Evolutionary conservation across 106 monocot species (phyloP).

Genomic region (Dendrobium catenatum): DNA sequence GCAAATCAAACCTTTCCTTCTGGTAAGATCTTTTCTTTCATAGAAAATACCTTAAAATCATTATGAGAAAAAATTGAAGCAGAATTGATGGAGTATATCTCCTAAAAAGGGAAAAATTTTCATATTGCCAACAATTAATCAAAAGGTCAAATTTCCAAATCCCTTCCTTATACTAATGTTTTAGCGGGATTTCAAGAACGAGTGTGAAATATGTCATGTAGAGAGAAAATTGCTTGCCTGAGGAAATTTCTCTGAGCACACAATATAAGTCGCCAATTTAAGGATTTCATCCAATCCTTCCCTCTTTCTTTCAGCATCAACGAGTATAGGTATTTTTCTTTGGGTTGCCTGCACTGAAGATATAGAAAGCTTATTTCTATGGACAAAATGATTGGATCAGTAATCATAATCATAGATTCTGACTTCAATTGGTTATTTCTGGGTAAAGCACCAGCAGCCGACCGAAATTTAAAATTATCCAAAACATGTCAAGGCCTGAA

Average conservation of each 20-base stretch:
- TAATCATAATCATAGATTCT: not conserved
- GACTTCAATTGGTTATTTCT: not conserved
- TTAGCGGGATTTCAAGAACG: not conserved
- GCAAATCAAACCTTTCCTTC: not conserved
- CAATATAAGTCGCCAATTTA: constrained; percentile 65
- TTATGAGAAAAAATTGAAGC: not conserved
- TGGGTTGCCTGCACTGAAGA: constrained; percentile 71
- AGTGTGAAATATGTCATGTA: not conserved
- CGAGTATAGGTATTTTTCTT: constrained; percentile 78
- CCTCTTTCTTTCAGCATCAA: constrained; percentile 84
- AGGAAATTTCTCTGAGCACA: constrained; percentile 90
- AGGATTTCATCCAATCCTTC: constrained; percentile 84
- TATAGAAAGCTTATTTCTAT: constrained; percentile 16
- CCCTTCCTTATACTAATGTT: not conserved
- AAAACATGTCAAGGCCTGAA: not conserved
- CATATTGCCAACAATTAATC: not conserved
- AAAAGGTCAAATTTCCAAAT: not conserved
- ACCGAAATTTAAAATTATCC: not conserved
- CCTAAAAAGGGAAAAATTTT: not conserved
- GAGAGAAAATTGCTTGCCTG: constrained; percentile 21
- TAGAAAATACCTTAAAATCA: not conserved
- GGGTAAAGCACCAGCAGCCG: not conserved
- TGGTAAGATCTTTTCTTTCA: not conserved
- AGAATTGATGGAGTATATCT: not conserved
- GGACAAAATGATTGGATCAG: not conserved